A percentile compares a stretch with the other conserved stretches of the same genome.
These are phyloP conservation scores for Pseudogymnoascus sp. DNA, from an alignment of 2,329 filamentous ascomycete genomes.

Conservation along the genomic window DNA sequence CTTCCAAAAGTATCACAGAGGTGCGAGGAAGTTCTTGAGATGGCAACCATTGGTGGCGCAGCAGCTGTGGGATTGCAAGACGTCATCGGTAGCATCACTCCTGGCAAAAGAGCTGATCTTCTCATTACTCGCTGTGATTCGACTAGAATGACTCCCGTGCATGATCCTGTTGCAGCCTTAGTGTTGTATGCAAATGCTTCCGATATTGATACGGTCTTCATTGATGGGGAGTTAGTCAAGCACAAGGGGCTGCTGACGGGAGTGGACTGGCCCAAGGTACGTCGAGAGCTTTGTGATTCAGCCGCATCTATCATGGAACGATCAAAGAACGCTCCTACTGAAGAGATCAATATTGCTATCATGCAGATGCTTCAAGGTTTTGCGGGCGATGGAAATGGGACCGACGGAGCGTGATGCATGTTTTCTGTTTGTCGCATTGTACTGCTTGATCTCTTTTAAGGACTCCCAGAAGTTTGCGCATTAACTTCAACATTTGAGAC, in stretches of 20 bases:
- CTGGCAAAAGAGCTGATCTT: neutral
- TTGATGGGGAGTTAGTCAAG: neutral
- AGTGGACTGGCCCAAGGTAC: constrained; percentile 10
- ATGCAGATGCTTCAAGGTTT: neutral
- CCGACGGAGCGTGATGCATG: neutral
- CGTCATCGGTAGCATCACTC: neutral
- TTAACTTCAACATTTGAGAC: neutral
- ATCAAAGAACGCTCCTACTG: neutral
- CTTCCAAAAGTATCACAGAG: neutral
- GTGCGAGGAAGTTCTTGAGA: neutral
- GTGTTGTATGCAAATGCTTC: neutral
- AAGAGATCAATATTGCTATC: neutral
- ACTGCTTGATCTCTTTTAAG: neutral
- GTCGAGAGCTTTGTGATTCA: neutral
- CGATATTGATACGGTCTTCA: neutral
- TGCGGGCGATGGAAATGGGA: too few relatives aligned
- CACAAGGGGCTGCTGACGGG: neutral
- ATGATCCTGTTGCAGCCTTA: neutral
- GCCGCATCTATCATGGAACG: neutral
- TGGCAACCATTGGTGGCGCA: neutral
- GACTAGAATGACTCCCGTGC: neutral
- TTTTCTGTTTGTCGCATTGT: neutral
- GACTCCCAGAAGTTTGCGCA: neutral
- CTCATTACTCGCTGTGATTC: neutral
- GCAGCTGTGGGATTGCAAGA: neutral